Conservation (phyloP, 139 green algal species). For the Chlorella vulgaris region DNA sequence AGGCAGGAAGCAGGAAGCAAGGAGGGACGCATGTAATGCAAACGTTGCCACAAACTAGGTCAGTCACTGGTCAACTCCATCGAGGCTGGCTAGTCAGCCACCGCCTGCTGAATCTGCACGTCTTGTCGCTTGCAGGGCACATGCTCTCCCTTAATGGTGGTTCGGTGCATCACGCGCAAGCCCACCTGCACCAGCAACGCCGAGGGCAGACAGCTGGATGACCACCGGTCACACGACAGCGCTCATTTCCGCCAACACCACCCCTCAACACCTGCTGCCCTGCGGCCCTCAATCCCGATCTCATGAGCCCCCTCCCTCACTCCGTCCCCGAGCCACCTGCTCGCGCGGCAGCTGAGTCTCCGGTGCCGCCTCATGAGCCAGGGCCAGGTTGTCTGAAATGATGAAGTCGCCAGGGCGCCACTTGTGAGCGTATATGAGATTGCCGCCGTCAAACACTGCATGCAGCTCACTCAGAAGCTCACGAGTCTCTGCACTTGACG, state of each 20-base stretch:
- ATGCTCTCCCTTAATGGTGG: slow-evolving; percentile 45
- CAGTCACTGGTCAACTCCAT: no score
- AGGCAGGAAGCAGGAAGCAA: no score
- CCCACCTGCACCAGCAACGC: slow-evolving; percentile 28
- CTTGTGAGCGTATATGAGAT: neutral
- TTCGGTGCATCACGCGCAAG: slow-evolving; percentile 57
- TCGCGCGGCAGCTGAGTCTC: slow-evolving; percentile 50
- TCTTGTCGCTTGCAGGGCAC: neutral
- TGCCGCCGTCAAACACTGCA: neutral
- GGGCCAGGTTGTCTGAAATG: slow-evolving; percentile 57
- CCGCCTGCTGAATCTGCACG: neutral
- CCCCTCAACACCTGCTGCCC: no score
- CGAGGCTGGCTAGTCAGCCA: no score
- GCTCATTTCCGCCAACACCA: no score
- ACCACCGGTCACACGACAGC: neutral
- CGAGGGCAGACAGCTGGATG: neutral
- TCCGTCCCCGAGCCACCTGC: neutral
- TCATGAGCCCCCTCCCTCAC: neutral
- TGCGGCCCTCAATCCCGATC: no score
- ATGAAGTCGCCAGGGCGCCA: slow-evolving; percentile 61
- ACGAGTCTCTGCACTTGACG: slow-evolving; percentile 35
- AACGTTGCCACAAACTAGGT: no score
- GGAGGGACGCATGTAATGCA: no score
- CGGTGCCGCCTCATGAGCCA: slow-evolving; percentile 52
- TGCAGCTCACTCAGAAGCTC: slow-evolving; percentile 42